Percentiles rank a stretch among this genome's conserved stretches.
These are phyloP conservation scores for Diplodia intermedia DNA, from an alignment of 2,329 filamentous ascomycete species.

Conservation along the genomic window DNA sequence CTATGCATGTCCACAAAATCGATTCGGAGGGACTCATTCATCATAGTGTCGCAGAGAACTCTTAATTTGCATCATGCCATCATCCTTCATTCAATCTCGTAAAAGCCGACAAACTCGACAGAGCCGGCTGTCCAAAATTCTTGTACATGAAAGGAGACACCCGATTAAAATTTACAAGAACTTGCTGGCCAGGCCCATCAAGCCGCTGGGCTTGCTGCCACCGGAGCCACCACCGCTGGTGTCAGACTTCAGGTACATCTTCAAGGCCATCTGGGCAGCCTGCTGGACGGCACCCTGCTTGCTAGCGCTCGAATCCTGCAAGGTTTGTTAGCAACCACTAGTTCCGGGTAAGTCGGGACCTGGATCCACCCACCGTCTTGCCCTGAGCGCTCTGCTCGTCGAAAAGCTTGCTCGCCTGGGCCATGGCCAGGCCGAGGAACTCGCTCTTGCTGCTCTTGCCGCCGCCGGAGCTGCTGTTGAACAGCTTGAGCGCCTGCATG, in stretches of 20 bases:
- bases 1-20: background rate
- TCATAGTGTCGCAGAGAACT: background rate
- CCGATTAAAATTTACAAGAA: conserved; percentile 53
- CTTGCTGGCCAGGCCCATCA: conserved; percentile 67
- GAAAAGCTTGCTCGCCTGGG: conserved; percentile 80
- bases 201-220: conserved; percentile 53
- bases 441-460: conserved; percentile 68
- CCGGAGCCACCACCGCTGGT: conserved; percentile 53
- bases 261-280: conserved; percentile 85
- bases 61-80: background rate
- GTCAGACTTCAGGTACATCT: conserved; percentile 88
- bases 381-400: conserved; percentile 65
- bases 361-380: conserved; percentile 54
- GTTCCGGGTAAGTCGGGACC: conserved; percentile 50
- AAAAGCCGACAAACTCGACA: background rate
- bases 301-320: conserved; percentile 61
- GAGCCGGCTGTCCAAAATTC: background rate
- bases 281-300: conserved; percentile 82
- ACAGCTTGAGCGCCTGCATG: conserved; percentile 82
- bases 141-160: conserved; percentile 8
- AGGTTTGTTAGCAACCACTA: conserved; percentile 31
- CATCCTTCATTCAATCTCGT: conserved; percentile 19
- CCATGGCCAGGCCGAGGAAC: conserved; percentile 86
- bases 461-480: conserved; percentile 62
- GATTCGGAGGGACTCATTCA: background rate